Evolutionary conservation across 371 early-diverging fungal species (phyloP).

Genomic region (Coemansia linderi): DNA sequence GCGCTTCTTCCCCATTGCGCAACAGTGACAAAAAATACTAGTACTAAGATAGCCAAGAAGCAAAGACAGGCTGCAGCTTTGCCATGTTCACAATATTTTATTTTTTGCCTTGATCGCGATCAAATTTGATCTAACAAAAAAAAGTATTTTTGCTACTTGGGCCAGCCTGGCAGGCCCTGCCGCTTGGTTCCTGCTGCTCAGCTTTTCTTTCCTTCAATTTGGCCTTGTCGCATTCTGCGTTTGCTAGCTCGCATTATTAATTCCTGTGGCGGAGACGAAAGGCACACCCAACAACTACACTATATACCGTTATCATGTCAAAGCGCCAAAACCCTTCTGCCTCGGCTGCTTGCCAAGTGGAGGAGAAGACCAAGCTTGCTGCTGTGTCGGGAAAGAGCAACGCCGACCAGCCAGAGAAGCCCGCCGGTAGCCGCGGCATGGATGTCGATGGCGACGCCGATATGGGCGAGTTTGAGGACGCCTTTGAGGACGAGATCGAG

Average conservation of each 20-base stretch:
- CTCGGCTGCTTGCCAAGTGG: slow-evolving; percentile 9
- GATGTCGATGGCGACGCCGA: slow-evolving; percentile 61
- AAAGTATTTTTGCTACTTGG: not conserved
- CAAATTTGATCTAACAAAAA: not conserved
- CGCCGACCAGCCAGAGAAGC: slow-evolving; percentile 27
- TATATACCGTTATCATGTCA: slow-evolving; percentile 23
- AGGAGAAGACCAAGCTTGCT: slow-evolving; percentile 34
- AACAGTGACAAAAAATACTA: not conserved
- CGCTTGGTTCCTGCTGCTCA: not conserved
- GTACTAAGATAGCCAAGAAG: not conserved
- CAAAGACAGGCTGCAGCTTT: not conserved
- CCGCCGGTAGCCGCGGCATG: slow-evolving; percentile 20
- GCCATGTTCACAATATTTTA: not conserved
- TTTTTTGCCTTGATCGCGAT: slow-evolving; percentile 7
- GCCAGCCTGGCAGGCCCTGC: no score
- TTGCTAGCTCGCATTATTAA: not conserved
- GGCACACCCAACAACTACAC: not conserved
- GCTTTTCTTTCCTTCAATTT: not conserved
- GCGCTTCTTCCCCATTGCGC: slow-evolving; percentile 11
- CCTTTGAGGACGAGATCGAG: slow-evolving; percentile 91
- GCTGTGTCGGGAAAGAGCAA: slow-evolving; percentile 24
- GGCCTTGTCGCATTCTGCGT: not conserved
- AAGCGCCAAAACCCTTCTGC: slow-evolving; percentile 35
- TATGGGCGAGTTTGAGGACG: slow-evolving; percentile 97
- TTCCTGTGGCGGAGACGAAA: slow-evolving; percentile 3